phyloP scores from a whole-genome alignment of 495 filamentous ascomycete genomes.

The Podospora comata region DNA sequence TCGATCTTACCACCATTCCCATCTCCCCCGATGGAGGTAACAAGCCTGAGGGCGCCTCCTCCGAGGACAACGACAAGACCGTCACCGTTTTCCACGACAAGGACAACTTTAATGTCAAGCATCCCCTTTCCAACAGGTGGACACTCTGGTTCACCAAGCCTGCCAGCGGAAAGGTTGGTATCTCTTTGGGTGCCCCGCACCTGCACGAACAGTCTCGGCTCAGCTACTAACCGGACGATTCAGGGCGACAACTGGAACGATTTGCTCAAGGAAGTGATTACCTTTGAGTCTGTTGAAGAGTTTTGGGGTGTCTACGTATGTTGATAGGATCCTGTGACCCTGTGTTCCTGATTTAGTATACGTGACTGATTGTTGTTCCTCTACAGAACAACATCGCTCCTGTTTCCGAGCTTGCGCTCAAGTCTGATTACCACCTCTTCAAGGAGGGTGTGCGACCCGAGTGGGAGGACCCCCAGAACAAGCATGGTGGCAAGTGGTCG shows the following conservation, averaged over 20 bases:
- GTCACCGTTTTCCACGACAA: slow-evolving; percentile 95
- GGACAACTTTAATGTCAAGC: slow-evolving; percentile 98
- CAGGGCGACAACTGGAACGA: slow-evolving; percentile 99
- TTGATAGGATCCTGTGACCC: slow-evolving; percentile 17
- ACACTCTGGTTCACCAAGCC: slow-evolving; percentile 99
- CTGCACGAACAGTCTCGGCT: not conserved
- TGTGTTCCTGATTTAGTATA: slow-evolving; percentile 1
- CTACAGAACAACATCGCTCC: slow-evolving; percentile 95
- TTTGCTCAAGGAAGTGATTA: slow-evolving; percentile 95
- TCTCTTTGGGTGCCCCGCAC: slow-evolving; percentile 1
- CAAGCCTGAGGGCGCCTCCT: slow-evolving; percentile 34
- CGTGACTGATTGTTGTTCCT: slow-evolving; percentile 20
- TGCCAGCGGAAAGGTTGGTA: slow-evolving; percentile 83
- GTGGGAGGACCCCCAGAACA: slow-evolving; percentile 98
- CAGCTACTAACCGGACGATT: slow-evolving; percentile 18
- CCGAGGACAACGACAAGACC: slow-evolving; percentile 50
- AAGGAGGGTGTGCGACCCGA: slow-evolving; percentile 95
- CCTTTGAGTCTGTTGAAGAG: slow-evolving; percentile 96
- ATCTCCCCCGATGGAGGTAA: slow-evolving; percentile 64
- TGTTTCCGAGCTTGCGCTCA: slow-evolving; percentile 89
- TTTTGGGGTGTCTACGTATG: slow-evolving; percentile 99
- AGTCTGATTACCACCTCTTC: slow-evolving; percentile 99
- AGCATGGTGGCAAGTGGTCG: slow-evolving; percentile 98
- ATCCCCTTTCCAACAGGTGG: slow-evolving; percentile 93
- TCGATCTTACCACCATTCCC: slow-evolving; percentile 64